These are phyloP conservation scores for Cladophialophora yegresii DNA, from an alignment of 2,329 filamentous ascomycete species.

Conservation along the genomic window DNA sequence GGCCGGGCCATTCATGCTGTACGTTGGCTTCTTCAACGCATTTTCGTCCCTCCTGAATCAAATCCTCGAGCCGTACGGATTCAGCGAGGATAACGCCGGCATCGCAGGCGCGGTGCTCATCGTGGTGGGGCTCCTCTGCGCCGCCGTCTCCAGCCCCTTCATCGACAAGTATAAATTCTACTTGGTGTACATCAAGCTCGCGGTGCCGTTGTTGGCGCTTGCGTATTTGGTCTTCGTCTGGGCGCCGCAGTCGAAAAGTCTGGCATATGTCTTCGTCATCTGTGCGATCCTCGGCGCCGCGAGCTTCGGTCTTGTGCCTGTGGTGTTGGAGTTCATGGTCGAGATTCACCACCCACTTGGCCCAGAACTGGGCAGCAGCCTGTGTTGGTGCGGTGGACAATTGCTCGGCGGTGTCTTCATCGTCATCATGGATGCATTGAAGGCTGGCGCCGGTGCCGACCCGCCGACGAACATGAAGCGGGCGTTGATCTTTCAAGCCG, in stretches of 20 bases:
- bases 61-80: conserved; percentile 82
- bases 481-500: conserved; percentile 76
- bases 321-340: conserved; percentile 81
- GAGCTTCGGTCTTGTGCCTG: conserved; percentile 76
- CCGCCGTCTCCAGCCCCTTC: conserved; percentile 76
- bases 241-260: conserved; percentile 65
- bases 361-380: conserved; percentile 79
- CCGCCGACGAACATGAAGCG: conserved; percentile 73
- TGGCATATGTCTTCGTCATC: conserved; percentile 67
- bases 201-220: conserved; percentile 73
- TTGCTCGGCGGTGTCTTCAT: conserved; percentile 83
- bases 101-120: conserved; percentile 89
- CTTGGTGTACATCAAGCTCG: conserved; percentile 68
- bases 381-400: conserved; percentile 86
- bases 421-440: conserved; percentile 74
- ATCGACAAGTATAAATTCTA: conserved; percentile 84
- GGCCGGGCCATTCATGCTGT: conserved; percentile 76
- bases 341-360: conserved; percentile 85
- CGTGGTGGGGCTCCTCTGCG: conserved; percentile 75
- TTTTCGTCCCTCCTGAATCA: conserved; percentile 86
- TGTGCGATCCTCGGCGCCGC: conserved; percentile 76
- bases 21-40: conserved; percentile 92
- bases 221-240: conserved; percentile 78
- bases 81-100: conserved; percentile 78
- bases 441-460: conserved; percentile 50